phyloP scores from a whole-genome alignment of 2,329 filamentous ascomycete genomes.

The Pestalotiopsis sp. region DNA sequence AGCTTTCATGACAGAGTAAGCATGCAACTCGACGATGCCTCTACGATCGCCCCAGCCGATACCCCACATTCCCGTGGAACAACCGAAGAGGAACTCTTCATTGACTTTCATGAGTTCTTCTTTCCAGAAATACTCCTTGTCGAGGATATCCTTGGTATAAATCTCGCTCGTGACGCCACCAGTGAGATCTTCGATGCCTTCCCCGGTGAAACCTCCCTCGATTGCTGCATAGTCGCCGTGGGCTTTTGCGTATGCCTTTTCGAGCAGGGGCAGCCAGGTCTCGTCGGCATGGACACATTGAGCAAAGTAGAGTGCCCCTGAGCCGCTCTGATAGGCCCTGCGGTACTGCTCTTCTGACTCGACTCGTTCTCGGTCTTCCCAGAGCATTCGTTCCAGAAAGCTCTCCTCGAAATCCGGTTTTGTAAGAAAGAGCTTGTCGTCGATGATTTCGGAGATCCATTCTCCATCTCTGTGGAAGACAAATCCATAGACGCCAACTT shows the following conservation, averaged over 20 bases:
- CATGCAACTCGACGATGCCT: constrained; percentile 59
- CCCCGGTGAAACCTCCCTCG: constrained; percentile 63
- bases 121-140: constrained; percentile 70
- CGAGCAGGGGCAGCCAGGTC: constrained; percentile 72
- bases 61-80: constrained; percentile 52
- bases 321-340: constrained; percentile 65
- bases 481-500: constrained; percentile 81
- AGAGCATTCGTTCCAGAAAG: constrained; percentile 46
- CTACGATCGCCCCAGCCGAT: constrained; percentile 47
- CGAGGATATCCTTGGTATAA: constrained; percentile 56
- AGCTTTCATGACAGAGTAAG: constrained; percentile 60
- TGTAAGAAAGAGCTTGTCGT: constrained; percentile 57
- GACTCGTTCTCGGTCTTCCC: constrained; percentile 46
- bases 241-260: constrained; percentile 77
- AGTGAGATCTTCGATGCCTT: constrained; percentile 43
- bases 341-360: constrained; percentile 61
- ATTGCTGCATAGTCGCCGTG: constrained; percentile 72
- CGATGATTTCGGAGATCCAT: constrained; percentile 63
- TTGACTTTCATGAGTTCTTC: constrained; percentile 79
- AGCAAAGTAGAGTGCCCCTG: constrained; percentile 68
- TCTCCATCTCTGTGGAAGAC: constrained; percentile 81
- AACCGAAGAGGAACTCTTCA: constrained; percentile 71
- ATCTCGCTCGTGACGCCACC: constrained; percentile 59
- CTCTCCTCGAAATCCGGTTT: constrained; percentile 63
- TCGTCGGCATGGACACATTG: constrained; percentile 69